Evolutionary conservation across 2,329 filamentous ascomycete genomes (phyloP), one percentile per base, ranked within the genome.

Genomic region (Fusarium algeriense): DNA sequence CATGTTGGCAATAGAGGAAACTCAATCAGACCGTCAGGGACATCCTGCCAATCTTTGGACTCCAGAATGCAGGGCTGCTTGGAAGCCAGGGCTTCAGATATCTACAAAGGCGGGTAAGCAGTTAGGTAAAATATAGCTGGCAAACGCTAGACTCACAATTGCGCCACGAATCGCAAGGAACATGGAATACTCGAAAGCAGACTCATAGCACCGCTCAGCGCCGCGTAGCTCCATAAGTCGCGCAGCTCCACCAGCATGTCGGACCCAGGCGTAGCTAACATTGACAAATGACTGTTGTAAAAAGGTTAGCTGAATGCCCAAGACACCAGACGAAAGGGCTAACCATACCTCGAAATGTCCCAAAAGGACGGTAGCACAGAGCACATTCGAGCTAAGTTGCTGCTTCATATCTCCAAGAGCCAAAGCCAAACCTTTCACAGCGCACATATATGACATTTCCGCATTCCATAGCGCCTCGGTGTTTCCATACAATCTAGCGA

Each of bases 261-360:
- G 14, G 4, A 50, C n/a, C 48, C 48, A 50, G 6, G 17, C 32
- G 7, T 50, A 12, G 0, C 48, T 1, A 3, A 37, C 48, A 5
- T 26, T 50, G 0, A 50, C 20, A 50, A 50, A 50, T 1, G 48
- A 35, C 48, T 50, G 30, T n/a, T 0, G 6, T 12, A 8, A 5
- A 0, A 15, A 35, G 5, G 5, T 50, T 3, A 50, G 20, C 32
- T 3, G 19, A 48, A 32, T 8, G 7, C 19, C 26, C 4, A 26
- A 1, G 5, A 26, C 3, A 9, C 6, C 13, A 26, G 12, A 15
- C n/a, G 0, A 12, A 19, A 4, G 0, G 11, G 11, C 0, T 1
- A 0, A 1, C 0, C 6, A 5, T 26, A 26, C 48, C 48, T 52
- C 48, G 0, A 52, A 52, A 4, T 52, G 20, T 0, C 48, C 32